Base-by-base conservation (phyloP, 306 rosid species). In the Abrus pulchellus region DNA sequence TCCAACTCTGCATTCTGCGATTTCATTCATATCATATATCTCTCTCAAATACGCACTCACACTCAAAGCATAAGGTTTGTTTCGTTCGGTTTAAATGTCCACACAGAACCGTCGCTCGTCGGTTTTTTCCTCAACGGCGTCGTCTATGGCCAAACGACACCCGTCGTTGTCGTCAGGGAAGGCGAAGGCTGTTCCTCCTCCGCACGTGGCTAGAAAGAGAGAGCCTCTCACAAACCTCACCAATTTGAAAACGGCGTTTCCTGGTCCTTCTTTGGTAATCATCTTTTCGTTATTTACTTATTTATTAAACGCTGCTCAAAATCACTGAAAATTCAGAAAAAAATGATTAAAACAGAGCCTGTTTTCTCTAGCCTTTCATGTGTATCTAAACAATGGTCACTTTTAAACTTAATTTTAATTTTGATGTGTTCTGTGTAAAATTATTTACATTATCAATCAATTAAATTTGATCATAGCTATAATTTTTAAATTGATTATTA, bases 81-180 rank as follows among this genome's bases (percentile, higher is more conserved):
- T 3, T 43, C 47, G 8, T 43, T 43, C 7, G 6, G 0, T 62
- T 13, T 5, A 47, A 69, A 69, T 69, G 97, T 85, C 96, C 33
- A 57, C 72, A 66, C 91, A 88, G 84, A 93, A 85, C 77, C 92
- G 94, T 28, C 96, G 91, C 14, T 74, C 96, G 4, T 89, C 96
- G 9, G 85, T 89, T 70, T 80, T 87, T 0, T 87, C 91, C 9
- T 89, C 93, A 2, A 89, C 95, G 29, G 66, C 95, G 5, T 88
- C 96, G 38, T 90, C 96, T 30, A 9, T 90, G 87, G 92, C 94
- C 1, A 93, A 93, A 47, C 87, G 91, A 20, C 91, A 88, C 1
- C 88, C 96, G 2, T 30, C 74, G 5, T 7, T 67, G 52, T n/a
- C 90, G 3, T 86, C 92, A 0, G 89, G 77, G 50, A 90, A 80